Evolutionary conservation across 371 early-diverging fungal genomes (phyloP).

Genomic region (Zopfochytrium polystomum): DNA sequence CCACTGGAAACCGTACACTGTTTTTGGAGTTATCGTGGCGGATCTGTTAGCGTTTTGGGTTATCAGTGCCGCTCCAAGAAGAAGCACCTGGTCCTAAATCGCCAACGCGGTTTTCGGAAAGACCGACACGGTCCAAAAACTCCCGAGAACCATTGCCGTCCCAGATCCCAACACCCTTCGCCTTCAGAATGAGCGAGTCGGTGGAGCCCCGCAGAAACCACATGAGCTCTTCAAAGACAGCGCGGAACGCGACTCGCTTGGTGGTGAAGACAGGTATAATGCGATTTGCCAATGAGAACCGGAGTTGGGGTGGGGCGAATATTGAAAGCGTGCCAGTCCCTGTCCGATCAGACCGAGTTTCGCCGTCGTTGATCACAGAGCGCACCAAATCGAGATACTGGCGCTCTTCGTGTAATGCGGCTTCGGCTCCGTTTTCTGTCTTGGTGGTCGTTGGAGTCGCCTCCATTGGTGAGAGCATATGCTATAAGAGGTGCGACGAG

Average conservation of each 20-base stretch:
- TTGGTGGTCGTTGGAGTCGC: no score
- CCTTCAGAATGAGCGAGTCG: conserved; percentile 74
- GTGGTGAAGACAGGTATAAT: conserved; percentile 95
- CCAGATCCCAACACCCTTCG: conserved; percentile 95
- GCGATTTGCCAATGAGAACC: conserved; percentile 81
- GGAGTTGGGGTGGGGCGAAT: conserved; percentile 91
- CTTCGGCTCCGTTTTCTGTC: background rate
- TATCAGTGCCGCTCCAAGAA: background rate
- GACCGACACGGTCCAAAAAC: conserved; percentile 83
- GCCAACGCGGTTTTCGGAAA: conserved; percentile 78
- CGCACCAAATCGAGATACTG: conserved; percentile 89
- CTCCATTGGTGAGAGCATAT: no score
- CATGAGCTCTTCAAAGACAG: conserved; percentile 93
- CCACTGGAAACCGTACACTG: conserved; percentile 99
- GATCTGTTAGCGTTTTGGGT: no score
- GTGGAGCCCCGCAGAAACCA: conserved; percentile 98
- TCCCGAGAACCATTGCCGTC: conserved; percentile 95
- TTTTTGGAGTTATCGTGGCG: no score
- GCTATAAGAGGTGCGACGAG: no score
- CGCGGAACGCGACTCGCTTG: conserved; percentile 90
- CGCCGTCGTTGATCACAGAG: conserved; percentile 77
- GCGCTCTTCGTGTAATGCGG: conserved; percentile 52
- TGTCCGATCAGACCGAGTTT: conserved; percentile 85
- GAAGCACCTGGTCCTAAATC: conserved; percentile 85
- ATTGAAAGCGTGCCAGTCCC: conserved; percentile 88